Conservation (phyloP, 768 basidiomycete genomes). For the Termitomyces sp. region DNA sequence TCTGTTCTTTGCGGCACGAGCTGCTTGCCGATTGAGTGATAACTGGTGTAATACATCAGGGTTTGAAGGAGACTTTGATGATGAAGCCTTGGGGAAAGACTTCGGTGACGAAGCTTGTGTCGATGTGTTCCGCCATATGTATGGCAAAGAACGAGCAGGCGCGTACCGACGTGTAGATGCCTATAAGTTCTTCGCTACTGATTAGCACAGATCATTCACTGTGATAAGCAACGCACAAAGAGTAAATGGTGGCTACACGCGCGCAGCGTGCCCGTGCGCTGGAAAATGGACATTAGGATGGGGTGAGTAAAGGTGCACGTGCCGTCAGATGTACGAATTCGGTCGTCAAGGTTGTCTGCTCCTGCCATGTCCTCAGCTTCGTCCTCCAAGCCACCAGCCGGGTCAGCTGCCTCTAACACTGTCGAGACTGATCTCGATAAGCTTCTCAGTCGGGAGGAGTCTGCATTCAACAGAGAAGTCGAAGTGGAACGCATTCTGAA, state of each 20-base stretch:
- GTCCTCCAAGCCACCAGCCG: slow-evolving; percentile 16
- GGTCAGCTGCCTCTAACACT: slow-evolving; percentile 9
- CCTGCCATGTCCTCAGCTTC: slow-evolving; percentile 17
- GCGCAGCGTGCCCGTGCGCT: not conserved
- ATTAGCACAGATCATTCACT: not conserved
- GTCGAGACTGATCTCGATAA: slow-evolving; percentile 68
- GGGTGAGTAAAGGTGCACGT: slow-evolving; percentile 8
- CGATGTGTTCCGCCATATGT: slow-evolving; percentile 10
- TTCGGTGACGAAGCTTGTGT: slow-evolving; percentile 8
- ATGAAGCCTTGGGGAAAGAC: not conserved
- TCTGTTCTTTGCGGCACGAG: slow-evolving; percentile 58
- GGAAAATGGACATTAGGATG: slow-evolving; percentile 5
- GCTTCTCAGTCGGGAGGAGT: slow-evolving; percentile 73
- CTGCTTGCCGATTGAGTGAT: slow-evolving; percentile 21
- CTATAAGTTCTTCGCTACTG: slow-evolving; percentile 10
- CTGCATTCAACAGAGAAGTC: slow-evolving; percentile 80
- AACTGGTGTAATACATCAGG: slow-evolving; percentile 3
- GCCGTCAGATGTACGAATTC: not conserved
- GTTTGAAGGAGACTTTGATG: not conserved
- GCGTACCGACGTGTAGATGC: not conserved
- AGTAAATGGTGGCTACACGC: not conserved
- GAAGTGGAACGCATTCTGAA: slow-evolving; percentile 90
- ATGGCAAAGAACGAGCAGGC: not conserved
- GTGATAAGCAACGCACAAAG: slow-evolving; percentile 1
- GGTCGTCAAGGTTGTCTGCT: not conserved